phyloP scores from a whole-genome alignment of 495 filamentous ascomycete genomes.

The Letharia lupina region DNA sequence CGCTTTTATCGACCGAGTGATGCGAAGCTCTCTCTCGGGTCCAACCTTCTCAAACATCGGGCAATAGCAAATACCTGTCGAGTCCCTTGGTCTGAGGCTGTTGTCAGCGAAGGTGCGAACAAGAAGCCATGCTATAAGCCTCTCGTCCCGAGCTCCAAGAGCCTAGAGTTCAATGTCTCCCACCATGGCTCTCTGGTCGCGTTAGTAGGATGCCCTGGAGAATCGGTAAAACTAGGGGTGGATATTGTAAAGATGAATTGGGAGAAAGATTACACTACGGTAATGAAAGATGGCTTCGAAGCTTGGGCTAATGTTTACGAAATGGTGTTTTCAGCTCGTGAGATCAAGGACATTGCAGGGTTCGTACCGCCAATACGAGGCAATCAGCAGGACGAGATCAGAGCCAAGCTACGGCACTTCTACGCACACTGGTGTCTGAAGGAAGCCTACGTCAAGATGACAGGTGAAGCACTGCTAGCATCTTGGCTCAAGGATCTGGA shows the following conservation, averaged over 20 bases:
- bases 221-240: slow-evolving; percentile 32
- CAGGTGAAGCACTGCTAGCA: slow-evolving; percentile 77
- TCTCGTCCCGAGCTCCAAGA: slow-evolving; percentile 24
- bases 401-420: slow-evolving; percentile 62
- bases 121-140: slow-evolving; percentile 58
- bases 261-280: slow-evolving; percentile 29
- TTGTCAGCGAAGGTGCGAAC: slow-evolving; percentile 51
- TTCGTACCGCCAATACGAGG: slow-evolving; percentile 24
- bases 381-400: slow-evolving; percentile 32
- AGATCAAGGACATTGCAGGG: slow-evolving; percentile 51
- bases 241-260: slow-evolving; percentile 26
- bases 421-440: slow-evolving; percentile 85
- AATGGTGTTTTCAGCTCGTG: slow-evolving; percentile 61
- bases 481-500: slow-evolving; percentile 64
- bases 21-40: slow-evolving; percentile 62
- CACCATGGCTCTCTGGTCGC: slow-evolving; percentile 78
- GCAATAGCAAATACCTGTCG: slow-evolving; percentile 55
- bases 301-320: slow-evolving; percentile 68
- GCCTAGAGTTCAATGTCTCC: slow-evolving; percentile 76
- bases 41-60: slow-evolving; percentile 69
- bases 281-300: slow-evolving; percentile 46
- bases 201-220: slow-evolving; percentile 43
- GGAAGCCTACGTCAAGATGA: slow-evolving; percentile 91
- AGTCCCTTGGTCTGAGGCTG: slow-evolving; percentile 57
- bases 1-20: slow-evolving; percentile 54